Conservation (phyloP, 495 filamentous ascomycete species). For the Talaromyces wortmannii region DNA sequence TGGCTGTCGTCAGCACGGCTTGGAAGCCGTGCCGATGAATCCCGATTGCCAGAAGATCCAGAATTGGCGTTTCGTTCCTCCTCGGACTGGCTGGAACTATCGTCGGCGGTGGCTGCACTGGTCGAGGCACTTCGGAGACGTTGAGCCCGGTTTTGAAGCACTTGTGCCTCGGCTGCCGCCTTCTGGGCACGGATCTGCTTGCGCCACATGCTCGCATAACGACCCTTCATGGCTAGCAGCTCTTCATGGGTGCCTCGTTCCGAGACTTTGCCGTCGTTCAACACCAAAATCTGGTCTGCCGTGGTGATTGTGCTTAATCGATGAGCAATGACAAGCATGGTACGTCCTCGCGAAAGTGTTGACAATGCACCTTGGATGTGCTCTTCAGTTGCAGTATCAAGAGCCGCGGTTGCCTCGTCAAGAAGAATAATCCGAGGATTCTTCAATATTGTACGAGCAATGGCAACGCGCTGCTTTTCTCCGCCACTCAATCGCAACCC, state of each 20-base stretch:
- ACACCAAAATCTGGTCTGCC: slow-evolving; percentile 91
- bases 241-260: slow-evolving; percentile 86
- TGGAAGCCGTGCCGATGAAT: slow-evolving; percentile 9
- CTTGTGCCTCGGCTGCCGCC: slow-evolving; percentile 68
- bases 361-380: slow-evolving; percentile 85
- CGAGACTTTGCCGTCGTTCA: slow-evolving; percentile 74
- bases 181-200: slow-evolving; percentile 88
- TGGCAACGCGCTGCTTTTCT: slow-evolving; percentile 95
- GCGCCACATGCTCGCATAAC: slow-evolving; percentile 91
- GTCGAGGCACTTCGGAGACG: slow-evolving; percentile 36
- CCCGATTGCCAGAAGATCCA: slow-evolving; percentile 16
- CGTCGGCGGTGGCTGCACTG: slow-evolving; percentile 24
- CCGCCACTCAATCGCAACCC: slow-evolving; percentile 88
- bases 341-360: slow-evolving; percentile 74
- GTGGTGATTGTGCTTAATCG: slow-evolving; percentile 90
- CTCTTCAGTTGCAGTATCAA: slow-evolving; percentile 94
- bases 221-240: slow-evolving; percentile 66
- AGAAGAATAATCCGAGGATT: slow-evolving; percentile 92
- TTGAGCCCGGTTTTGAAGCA: slow-evolving; percentile 40
- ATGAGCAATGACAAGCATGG: slow-evolving; percentile 80
- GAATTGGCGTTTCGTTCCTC: slow-evolving; percentile 35
- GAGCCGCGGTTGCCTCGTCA: slow-evolving; percentile 91
- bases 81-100: slow-evolving; percentile 47
- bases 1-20: slow-evolving; percentile 12
- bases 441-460: slow-evolving; percentile 93